A percentile compares a stretch with the other conserved stretches of the same genome.
Evolutionary conservation across 2,329 filamentous ascomycete species (phyloP).

Genomic region (Rosellinia necatrix): DNA sequence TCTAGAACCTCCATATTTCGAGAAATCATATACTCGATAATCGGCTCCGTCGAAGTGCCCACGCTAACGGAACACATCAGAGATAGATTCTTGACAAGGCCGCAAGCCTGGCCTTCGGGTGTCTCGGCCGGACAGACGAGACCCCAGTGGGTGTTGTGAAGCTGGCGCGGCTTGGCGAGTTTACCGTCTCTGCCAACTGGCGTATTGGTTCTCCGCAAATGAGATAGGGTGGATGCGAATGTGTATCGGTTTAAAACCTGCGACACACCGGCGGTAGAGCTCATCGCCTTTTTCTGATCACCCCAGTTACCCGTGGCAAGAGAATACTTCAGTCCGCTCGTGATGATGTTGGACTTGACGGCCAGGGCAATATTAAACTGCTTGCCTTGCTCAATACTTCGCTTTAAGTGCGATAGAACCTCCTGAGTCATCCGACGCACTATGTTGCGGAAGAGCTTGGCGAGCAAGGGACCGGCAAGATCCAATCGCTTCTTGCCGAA

Average conservation of each 20-base stretch:
- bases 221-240: slow-evolving; percentile 93
- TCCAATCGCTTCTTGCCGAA: slow-evolving; percentile 99
- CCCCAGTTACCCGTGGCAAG: slow-evolving; percentile 98
- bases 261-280: slow-evolving; percentile 93
- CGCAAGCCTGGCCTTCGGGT: slow-evolving; percentile 96
- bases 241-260: slow-evolving; percentile 98
- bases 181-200: slow-evolving; percentile 98
- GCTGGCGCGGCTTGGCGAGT: slow-evolving; percentile 93
- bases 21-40: slow-evolving; percentile 94
- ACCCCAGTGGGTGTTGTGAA: slow-evolving; percentile 99
- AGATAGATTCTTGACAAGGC: slow-evolving; percentile 95
- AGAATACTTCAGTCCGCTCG: slow-evolving; percentile 94
- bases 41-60: slow-evolving; percentile 85
- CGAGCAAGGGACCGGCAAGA: slow-evolving; percentile 89
- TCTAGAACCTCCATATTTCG: slow-evolving; percentile 96
- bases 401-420: slow-evolving; percentile 86
- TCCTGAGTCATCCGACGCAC: slow-evolving; percentile 91
- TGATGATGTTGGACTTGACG: slow-evolving; percentile 88
- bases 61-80: slow-evolving; percentile 99
- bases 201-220: slow-evolving; percentile 96
- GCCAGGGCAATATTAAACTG: slow-evolving; percentile 91
- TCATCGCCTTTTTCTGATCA: slow-evolving; percentile 97
- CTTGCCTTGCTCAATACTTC: slow-evolving; percentile 85
- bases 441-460: slow-evolving; percentile 92
- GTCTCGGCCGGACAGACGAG: slow-evolving; percentile 97